Percentiles rank a stretch among this genome's conserved stretches.
phyloP scores from a whole-genome alignment of 805 yeast genomes.

The Candida alai region DNA sequence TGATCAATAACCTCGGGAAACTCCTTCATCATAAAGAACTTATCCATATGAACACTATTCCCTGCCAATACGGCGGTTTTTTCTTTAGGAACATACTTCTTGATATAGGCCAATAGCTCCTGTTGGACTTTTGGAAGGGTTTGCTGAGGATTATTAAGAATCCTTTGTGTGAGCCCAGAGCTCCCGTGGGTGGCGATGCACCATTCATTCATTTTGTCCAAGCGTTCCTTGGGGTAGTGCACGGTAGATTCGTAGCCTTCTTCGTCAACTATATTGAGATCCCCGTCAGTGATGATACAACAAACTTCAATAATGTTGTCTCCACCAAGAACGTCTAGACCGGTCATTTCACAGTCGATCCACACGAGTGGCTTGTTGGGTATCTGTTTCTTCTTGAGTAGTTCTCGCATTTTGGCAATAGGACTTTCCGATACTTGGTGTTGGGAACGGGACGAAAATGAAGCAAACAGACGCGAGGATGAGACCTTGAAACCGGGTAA shows the following conservation, averaged over 20 bases:
- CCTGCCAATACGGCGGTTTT: slow-evolving; percentile 80
- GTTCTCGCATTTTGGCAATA: too few species aligned
- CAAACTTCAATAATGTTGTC: slow-evolving; percentile 91
- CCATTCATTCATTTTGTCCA: slow-evolving; percentile 86
- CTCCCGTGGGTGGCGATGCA: slow-evolving; percentile 76
- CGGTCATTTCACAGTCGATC: slow-evolving; percentile 99
- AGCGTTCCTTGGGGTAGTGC: slow-evolving; percentile 54
- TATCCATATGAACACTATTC: slow-evolving; percentile 88
- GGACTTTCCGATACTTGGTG: too few species aligned
- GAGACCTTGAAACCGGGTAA: too few species aligned
- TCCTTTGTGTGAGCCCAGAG: slow-evolving; percentile 73
- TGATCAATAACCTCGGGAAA: slow-evolving; percentile 70
- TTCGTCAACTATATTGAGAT: slow-evolving; percentile 65
- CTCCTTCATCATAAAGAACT: slow-evolving; percentile 76
- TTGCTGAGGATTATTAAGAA: slow-evolving; percentile 49
- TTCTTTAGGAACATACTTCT: slow-evolving; percentile 47
- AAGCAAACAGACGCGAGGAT: too few species aligned
- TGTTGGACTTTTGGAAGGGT: slow-evolving; percentile 58
- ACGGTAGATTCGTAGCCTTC: slow-evolving; percentile 79
- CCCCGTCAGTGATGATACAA: slow-evolving; percentile 83
- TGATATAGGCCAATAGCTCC: slow-evolving; percentile 61
- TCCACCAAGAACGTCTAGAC: slow-evolving; percentile 62
- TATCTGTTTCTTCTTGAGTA: background rate
- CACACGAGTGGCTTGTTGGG: slow-evolving; percentile 61
- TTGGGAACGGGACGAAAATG: too few species aligned